Evolutionary conservation across 371 early-diverging fungal species (phyloP).

Genomic region (Mucor racemosus): DNA sequence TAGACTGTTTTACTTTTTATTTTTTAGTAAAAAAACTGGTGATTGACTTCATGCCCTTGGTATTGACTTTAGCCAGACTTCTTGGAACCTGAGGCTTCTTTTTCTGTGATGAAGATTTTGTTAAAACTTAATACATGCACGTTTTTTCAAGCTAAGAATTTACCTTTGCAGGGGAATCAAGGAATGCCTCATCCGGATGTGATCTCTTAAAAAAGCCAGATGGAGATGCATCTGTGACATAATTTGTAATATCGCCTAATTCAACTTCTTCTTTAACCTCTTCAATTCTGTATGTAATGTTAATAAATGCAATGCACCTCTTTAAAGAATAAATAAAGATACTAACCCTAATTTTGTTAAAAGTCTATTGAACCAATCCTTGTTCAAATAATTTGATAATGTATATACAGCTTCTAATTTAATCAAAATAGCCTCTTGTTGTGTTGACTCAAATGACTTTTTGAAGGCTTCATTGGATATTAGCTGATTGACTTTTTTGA

Average conservation of each 20-base stretch:
- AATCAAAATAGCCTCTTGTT: not conserved
- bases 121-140: too few relatives aligned
- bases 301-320: not conserved
- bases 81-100: conserved; percentile 26
- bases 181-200: conserved; percentile 13
- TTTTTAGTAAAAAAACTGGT: conserved; percentile 30
- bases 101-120: conserved; percentile 8
- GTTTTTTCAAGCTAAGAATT: not conserved
- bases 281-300: conserved; percentile 2
- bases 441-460: not conserved
- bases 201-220: conserved; percentile 23
- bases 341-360: conserved; percentile 23
- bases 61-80: conserved; percentile 32
- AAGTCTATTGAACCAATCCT: conserved; percentile 26
- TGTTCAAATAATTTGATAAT: conserved; percentile 28
- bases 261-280: conserved; percentile 17
- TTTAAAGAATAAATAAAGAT: not conserved
- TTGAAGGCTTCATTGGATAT: conserved; percentile 11
- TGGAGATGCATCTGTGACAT: conserved; percentile 24
- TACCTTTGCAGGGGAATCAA: conserved; percentile 26
- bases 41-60: conserved; percentile 31
- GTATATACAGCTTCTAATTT: conserved; percentile 32
- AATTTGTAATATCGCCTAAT: conserved; percentile 21
- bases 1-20: not conserved
- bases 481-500: conserved; percentile 25